Evolutionary conservation across 176 grass and related monocot genomes (phyloP), one percentile per base, ranked within the genome.

Genomic region (Eleusine coracana): DNA sequence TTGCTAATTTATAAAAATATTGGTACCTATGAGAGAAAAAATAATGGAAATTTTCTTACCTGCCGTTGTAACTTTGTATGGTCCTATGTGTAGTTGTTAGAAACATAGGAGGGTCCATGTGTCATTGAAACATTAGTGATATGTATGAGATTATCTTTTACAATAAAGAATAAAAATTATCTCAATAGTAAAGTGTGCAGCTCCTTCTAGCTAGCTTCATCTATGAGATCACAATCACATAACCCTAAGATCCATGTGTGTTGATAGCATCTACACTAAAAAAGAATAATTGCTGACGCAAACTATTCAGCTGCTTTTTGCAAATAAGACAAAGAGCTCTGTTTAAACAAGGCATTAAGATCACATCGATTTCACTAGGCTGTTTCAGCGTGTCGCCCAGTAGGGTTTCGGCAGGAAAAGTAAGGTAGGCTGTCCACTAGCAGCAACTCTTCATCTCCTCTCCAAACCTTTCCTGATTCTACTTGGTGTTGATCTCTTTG

Each of bases 281-380:
- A 25, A 54, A 75, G 8, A 59, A 31, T 55, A 62, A 15, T 60
- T 80, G 86, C 52, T 63, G 76, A 52, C 44, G n/a, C 62, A 54
- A 16, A 40, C 21, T 67, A 63, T 52, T 51, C 46, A 20, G 46
- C 18, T 55, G 70, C 70, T 81, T 83, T 85, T 71, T 44, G 55
- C 80, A 76, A 13, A 63, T 42, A 75, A 76, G 25, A 80, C 58
- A 86, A 64, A 10, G 6, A 73, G 23, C 23, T 55, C 68, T 71
- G 61, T 71, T 17, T 86, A 73, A 67, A 48, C 44, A 67, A 68
- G 39, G 20, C 59, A 18, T 49, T 74, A 20, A 80, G 2, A 73
- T 90, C 83, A 86, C 88, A 78, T 90, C 78, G 59, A 29, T 56
- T 31, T 76, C n/a, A 21, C 31, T 48, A 61, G 17, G 39, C 59